Base-by-base conservation (phyloP, 1,284 basidiomycete genomes). In the Neonothopanus nambi region DNA sequence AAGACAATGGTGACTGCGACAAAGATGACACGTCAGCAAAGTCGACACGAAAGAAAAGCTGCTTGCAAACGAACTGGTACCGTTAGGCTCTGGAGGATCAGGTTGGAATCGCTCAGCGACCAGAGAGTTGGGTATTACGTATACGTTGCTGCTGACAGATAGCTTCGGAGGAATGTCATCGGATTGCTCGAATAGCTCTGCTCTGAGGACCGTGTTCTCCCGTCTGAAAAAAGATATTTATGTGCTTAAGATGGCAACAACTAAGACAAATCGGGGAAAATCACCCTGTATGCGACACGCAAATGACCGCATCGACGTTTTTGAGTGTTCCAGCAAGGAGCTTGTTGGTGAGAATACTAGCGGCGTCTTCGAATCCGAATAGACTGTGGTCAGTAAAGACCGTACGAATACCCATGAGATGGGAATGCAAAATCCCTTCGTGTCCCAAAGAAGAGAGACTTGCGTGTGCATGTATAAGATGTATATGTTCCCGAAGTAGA, bases 311-410 rank as follows among this genome's bases (percentile, higher is more conserved):
- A 59, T 98, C 96, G 0, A 95, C 90, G 67, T 96, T 95, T 58
- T 87, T 84, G 62, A 99, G 73, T 1, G 89, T 89, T 13, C 85
- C 93, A 12, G 85, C 89, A 24, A 99, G 76, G 36, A 99, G 79
- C 69, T 99, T 99, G 76, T 99, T 99, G 5, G 97, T 98, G 59
- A 98, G 73, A 45, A 99, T 95, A 62, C 94, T 95, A 0, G 94
- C 94, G 15, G 95, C 95, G 64, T 98, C 95, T 42, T 93, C 93
- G 62, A 99, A 94, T 0, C 93, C 95, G 63, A 98, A 99, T 21
- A 99, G 74, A 61, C 91, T 94, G 66, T 99, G 97, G 69, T 99
- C 97, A 1, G 97, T 98, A 68, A 99, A 98, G 8, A 97, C 90
- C 0, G 93, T 93, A 18, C 89, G 82, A 11, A 95, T 79, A 6